Evolutionary conservation across 371 early-diverging fungal genomes (phyloP), one percentile per base, ranked within the genome.

Genomic region (Umbelopsis sp.): DNA sequence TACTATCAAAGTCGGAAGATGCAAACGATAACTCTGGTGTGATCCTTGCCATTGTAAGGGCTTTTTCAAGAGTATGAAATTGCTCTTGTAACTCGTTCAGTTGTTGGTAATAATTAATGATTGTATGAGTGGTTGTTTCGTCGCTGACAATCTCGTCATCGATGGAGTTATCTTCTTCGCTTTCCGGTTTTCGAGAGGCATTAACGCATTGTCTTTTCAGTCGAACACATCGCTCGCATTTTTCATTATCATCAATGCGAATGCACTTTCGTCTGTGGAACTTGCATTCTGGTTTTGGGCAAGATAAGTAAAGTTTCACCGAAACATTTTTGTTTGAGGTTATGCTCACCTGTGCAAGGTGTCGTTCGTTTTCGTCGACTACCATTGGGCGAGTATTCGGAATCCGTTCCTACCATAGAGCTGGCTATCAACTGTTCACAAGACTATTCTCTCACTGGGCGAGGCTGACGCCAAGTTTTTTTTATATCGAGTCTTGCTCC

Each of bases 201-300:
- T 29, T 57, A 18, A 57, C 9, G 32, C 57, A 57, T 35, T 57
- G 29, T 35, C 57, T 29, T 35, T 57, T 57, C 29, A 57, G 18
- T 14, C 57, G 57, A 18, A 57, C 32, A 32, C 57, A 57, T 18
- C 57, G 57, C 18, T 57, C 57, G 14, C 57, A 57, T 12, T 35
- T 57, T 29, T 4, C 32, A 18, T 35, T 57, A 6, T 57, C 18
- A 18, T 35, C 29, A 25, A 11, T 29, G 11, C 57, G 29, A 37
- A 35, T n/a, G 14, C 57, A 57, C 29, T 57, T 57, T 57, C 57
- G 57, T 35, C 57, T 57, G 57, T 57, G 57, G 7, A 57, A 57
- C 29, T 35, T 57, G 35, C 57, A 57, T n/a, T 57, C 57, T 57
- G 32, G 10, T 8, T 24, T 22, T 16, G 35, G 32, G 14, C 16